Evolutionary conservation across 768 basidiomycete genomes (phyloP).

Genomic region (Hydnomerulius pinastri): DNA sequence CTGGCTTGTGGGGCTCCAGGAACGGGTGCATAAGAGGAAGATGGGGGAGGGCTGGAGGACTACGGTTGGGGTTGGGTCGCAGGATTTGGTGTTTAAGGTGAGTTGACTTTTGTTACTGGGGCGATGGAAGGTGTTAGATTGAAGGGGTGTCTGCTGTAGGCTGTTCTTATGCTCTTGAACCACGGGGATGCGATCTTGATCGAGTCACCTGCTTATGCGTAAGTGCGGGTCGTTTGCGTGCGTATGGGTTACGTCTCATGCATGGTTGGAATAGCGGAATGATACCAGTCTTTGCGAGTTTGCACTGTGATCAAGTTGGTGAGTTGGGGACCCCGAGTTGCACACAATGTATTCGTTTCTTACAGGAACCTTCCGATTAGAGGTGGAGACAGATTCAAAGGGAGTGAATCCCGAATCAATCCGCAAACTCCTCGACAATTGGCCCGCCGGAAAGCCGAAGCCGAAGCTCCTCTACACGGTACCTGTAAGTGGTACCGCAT

Average conservation of each 20-base stretch:
- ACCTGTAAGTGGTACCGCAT: conserved; percentile 41
- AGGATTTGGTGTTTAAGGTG: conserved; percentile 81
- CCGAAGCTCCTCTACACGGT: conserved; percentile 79
- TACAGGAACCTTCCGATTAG: conserved; percentile 35
- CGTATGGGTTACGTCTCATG: neutral
- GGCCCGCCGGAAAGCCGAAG: conserved; percentile 64
- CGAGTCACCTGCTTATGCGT: conserved; percentile 75
- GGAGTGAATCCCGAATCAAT: conserved; percentile 62
- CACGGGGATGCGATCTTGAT: conserved; percentile 76
- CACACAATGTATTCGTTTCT: neutral
- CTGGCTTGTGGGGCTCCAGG: conserved; percentile 71
- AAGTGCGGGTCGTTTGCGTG: conserved; percentile 21
- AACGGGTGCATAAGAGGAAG: conserved; percentile 58
- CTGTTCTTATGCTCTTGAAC: conserved; percentile 64
- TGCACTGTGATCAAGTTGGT: conserved; percentile 58
- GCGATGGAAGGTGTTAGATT: neutral
- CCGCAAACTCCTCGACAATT: conserved; percentile 61
- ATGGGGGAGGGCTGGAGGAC: conserved; percentile 65
- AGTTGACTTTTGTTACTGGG: neutral
- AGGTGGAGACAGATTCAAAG: conserved; percentile 68
- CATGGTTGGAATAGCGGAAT: conserved; percentile 45
- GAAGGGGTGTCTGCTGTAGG: conserved; percentile 38
- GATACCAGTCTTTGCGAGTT: conserved; percentile 56
- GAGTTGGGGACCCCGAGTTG: conserved; percentile 7
- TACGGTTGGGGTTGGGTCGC: conserved; percentile 73